A percentile compares a stretch with the other conserved stretches of the same genome.
Evolutionary conservation across 1,284 basidiomycete genomes (phyloP).

Genomic region (Ustilago xerochloae): DNA sequence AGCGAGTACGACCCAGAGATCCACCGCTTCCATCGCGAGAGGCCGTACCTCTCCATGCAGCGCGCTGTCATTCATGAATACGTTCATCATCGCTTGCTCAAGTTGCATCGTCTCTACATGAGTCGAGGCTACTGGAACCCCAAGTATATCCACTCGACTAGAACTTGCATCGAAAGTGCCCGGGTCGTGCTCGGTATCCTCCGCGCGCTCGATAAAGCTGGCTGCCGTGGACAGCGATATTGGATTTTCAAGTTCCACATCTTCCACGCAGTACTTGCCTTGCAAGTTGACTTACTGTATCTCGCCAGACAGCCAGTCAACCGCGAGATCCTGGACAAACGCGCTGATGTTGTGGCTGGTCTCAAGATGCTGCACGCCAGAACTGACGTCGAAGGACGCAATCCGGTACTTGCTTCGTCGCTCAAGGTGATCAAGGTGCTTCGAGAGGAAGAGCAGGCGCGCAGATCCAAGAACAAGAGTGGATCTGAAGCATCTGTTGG

Average conservation of each 20-base stretch:
- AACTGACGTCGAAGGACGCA: constrained; percentile 44
- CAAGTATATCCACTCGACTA: constrained; percentile 56
- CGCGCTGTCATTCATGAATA: constrained; percentile 53
- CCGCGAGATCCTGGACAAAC: constrained; percentile 37
- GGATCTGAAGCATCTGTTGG: not conserved
- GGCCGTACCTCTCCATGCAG: constrained; percentile 58
- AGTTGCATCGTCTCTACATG: constrained; percentile 58
- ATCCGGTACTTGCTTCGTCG: constrained; percentile 40
- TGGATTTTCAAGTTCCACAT: constrained; percentile 52
- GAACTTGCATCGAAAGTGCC: constrained; percentile 51
- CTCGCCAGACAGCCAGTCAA: constrained; percentile 34
- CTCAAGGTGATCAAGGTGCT: constrained; percentile 53
- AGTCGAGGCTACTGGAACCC: constrained; percentile 56
- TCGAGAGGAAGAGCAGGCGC: constrained; percentile 37
- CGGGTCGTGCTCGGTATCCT: constrained; percentile 40
- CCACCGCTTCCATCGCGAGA: constrained; percentile 45
- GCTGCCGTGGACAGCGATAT: constrained; percentile 36
- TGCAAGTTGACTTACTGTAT: constrained; percentile 46
- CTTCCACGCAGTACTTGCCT: constrained; percentile 45
- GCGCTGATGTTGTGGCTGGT: constrained; percentile 38
- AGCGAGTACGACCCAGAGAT: constrained; percentile 58
- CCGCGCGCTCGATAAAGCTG: constrained; percentile 26
- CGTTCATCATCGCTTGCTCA: constrained; percentile 58
- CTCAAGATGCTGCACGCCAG: constrained; percentile 49
- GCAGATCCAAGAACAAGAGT: constrained; percentile 7